Evolutionary conservation across 192 early-diverging fungal genomes (phyloP), one percentile per base, ranked within the genome.

Genomic region (Coemansia sp.): DNA sequence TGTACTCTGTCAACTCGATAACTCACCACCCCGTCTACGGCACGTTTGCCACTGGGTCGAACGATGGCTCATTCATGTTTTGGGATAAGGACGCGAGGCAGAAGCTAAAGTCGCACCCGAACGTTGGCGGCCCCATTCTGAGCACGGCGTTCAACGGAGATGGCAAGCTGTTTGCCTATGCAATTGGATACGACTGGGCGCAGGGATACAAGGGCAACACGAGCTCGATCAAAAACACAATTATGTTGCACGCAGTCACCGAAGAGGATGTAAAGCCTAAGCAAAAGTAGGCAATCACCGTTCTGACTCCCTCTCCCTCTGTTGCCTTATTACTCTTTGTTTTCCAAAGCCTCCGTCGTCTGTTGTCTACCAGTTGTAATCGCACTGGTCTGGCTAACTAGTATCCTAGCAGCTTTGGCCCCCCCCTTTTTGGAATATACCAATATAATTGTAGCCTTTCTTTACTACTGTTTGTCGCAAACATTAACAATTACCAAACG

Each of bases 11-110:
- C 18, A 83, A 83, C 68, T 70, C 81, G 70, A 72, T 83, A 40
- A 22, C 73, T n/a, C 76, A 74, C 36, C 81, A 83, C 46, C 81
- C 75, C 18, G 68, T 68, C 3, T 91, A 93, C 77, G 94, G 95
- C 38, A 97, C 97, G 13, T 96, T 97, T 74, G 88, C 91, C 20
- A 96, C 95, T 15, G 89, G 89, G 3, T 94, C 94, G 33, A 85
- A 92, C 20, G 96, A 98, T 78, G 96, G 96, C 29, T 86, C 88
- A 31, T 90, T 95, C 57, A 81, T 88, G 49, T 96, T 97, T 74
- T 98, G 97, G 97, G 97, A 98, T 83, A 97, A 96, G 80, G 94
- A 94, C 73, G 90, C 93, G 20, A 91, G 91, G 73, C 91, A 92
- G 65, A 89, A 92, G 64, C 87, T 97, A 65, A 96, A 96, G 84